Evolutionary conservation across 306 rosid species (phyloP).

Genomic region (Cucurbita argyrosperma): DNA sequence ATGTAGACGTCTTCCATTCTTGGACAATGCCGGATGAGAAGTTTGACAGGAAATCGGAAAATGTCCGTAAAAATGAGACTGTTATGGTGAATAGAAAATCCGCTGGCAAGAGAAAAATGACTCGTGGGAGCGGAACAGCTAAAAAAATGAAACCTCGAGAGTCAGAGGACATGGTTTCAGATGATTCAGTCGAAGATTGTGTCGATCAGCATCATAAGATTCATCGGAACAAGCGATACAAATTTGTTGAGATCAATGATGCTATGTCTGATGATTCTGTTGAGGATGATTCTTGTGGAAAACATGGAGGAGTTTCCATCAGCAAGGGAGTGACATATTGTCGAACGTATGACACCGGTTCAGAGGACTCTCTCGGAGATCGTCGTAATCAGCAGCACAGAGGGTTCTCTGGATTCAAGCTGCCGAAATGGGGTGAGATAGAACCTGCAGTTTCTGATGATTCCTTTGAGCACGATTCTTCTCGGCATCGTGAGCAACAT

Average conservation of each 20-base stretch:
- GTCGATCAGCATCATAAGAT: conserved; percentile 17
- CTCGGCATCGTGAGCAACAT: not conserved
- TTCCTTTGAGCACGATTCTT: conserved; percentile 7
- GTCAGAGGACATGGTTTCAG: conserved; percentile 20
- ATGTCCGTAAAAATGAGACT: conserved; percentile 21
- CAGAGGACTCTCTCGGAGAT: conserved; percentile 22
- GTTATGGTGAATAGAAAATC: conserved; percentile 26
- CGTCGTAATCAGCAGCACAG: conserved; percentile 9
- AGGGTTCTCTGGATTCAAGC: conserved; percentile 20
- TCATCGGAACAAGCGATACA: conserved; percentile 16
- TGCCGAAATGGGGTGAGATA: conserved; percentile 11
- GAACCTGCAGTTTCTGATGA: conserved; percentile 25
- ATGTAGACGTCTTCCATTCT: conserved; percentile 24
- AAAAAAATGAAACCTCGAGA: conserved; percentile 39
- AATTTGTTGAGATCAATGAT: conserved; percentile 13
- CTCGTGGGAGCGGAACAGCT: conserved; percentile 16
- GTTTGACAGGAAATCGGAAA: conserved; percentile 35
- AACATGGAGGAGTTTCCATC: not conserved
- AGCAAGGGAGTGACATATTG: conserved; percentile 8
- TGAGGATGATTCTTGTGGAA: conserved; percentile 13
- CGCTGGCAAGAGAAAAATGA: conserved; percentile 62
- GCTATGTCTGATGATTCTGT: conserved; percentile 28
- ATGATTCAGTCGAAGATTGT: conserved; percentile 19
- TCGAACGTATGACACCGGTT: conserved; percentile 12
- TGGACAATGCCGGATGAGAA: conserved; percentile 39